Conservation (phyloP, 805 yeast genomes). For the Allodekkera sacchari region DNA sequence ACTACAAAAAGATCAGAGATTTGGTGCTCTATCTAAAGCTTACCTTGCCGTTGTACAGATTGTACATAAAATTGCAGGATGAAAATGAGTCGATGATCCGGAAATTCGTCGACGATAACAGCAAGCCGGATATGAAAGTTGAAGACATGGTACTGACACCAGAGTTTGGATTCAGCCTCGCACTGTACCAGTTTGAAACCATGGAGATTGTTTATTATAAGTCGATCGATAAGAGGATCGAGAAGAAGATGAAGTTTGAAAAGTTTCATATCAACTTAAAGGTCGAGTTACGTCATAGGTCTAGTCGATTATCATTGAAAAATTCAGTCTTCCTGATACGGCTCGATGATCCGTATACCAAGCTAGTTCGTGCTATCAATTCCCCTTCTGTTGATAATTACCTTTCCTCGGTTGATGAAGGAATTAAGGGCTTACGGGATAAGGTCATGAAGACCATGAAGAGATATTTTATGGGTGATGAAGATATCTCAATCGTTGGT, state of each 20-base stretch:
- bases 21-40: constrained; percentile 21
- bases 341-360: constrained; percentile 12
- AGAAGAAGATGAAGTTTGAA: constrained; percentile 15
- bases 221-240: constrained; percentile 13
- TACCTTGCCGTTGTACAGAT: constrained; percentile 22
- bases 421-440: constrained; percentile 7
- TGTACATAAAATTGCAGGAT: constrained; percentile 8
- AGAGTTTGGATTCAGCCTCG: constrained; percentile 13
- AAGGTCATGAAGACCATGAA: constrained; percentile 5
- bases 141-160: constrained; percentile 12
- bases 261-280: constrained; percentile 12
- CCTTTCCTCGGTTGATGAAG: constrained; percentile 5
- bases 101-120: constrained; percentile 11
- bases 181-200: constrained; percentile 15
- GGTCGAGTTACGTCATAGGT: constrained; percentile 18
- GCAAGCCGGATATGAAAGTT: constrained; percentile 6
- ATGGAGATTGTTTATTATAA: constrained; percentile 19
- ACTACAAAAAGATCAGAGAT: constrained; percentile 15
- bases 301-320: constrained; percentile 9
- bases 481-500: constrained; percentile 2
- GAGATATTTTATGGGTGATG: constrained; percentile 14
- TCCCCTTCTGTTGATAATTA: not conserved
- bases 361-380: not conserved
- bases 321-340: constrained; percentile 17
- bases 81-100: constrained; percentile 7